Evolutionary conservation across 352 stramenopile species (phyloP).

Genomic region (Phytophthora brassicae): DNA sequence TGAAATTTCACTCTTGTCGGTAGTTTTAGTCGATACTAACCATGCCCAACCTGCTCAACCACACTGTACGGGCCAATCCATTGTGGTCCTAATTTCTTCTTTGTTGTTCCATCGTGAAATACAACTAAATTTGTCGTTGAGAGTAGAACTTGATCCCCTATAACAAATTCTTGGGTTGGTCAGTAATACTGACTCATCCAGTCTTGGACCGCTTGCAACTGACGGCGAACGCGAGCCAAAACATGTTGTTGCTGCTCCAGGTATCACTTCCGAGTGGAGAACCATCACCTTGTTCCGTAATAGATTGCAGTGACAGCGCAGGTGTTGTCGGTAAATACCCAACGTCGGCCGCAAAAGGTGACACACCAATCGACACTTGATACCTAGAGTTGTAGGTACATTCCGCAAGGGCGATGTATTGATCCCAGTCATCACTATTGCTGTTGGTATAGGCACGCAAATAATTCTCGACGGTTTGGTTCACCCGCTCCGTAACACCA

Average conservation of each 20-base stretch:
- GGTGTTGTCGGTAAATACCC: neutral
- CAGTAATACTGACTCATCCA: constrained; percentile 12
- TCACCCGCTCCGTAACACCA: constrained; percentile 14
- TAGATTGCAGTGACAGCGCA: neutral
- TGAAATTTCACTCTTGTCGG: constrained; percentile 10
- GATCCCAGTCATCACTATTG: neutral
- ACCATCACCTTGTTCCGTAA: neutral
- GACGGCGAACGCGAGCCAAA: neutral
- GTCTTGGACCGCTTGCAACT: neutral
- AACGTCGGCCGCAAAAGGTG: neutral
- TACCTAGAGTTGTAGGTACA: neutral
- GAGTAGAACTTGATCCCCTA: constrained; percentile 10
- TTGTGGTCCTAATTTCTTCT: constrained; percentile 16
- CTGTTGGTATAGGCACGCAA: neutral
- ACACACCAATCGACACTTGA: neutral
- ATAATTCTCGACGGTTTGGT: constrained; percentile 25
- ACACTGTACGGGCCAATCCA: constrained; percentile 23
- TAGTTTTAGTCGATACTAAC: constrained; percentile 16
- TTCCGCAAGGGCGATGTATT: neutral
- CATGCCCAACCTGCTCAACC: neutral
- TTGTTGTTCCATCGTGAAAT: constrained; percentile 15
- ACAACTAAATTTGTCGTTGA: constrained; percentile 10
- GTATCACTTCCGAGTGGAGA: no score
- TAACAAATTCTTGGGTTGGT: constrained; percentile 1
- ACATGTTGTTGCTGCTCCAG: neutral